Conservation (phyloP, 2,329 filamentous ascomycete genomes). For the Botryotinia globosa region DNA sequence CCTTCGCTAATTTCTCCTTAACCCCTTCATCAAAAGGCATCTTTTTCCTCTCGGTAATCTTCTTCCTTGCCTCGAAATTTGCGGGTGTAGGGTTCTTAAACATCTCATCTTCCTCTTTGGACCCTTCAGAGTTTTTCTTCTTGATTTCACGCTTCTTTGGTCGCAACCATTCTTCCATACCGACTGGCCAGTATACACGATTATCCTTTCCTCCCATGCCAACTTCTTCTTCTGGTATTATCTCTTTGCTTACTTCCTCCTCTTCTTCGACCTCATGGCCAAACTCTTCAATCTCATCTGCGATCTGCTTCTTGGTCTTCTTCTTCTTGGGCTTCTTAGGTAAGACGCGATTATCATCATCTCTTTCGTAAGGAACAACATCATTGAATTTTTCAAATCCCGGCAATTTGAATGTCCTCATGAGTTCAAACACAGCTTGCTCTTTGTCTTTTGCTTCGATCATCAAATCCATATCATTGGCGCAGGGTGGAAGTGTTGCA, state of each 20-base stretch:
- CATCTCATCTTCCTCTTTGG: conserved; percentile 40
- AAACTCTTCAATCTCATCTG: conserved; percentile 38
- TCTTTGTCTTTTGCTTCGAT: conserved; percentile 99
- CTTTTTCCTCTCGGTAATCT: conserved; percentile 25
- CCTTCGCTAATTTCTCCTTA: conserved; percentile 28
- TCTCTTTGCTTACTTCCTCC: conserved; percentile 41
- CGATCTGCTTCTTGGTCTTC: conserved; percentile 42
- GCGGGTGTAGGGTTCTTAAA: conserved; percentile 35
- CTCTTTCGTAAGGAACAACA: conserved; percentile 71
- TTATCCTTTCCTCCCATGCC: conserved; percentile 82
- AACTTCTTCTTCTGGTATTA: conserved; percentile 58
- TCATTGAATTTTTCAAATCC: conserved; percentile 75
- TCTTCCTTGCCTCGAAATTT: conserved; percentile 35
- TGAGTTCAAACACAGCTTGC: conserved; percentile 91
- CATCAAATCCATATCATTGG: conserved; percentile 89
- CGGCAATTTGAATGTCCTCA: conserved; percentile 81
- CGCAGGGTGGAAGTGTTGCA: conserved; percentile 75
- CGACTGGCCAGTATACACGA: conserved; percentile 85
- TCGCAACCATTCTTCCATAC: conserved; percentile 86
- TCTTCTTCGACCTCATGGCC: conserved; percentile 39
- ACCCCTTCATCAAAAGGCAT: conserved; percentile 27
- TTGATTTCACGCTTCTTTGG: conserved; percentile 71
- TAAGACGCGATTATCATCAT: conserved; percentile 66
- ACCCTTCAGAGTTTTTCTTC: conserved; percentile 43
- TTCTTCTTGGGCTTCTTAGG: conserved; percentile 48